These are phyloP conservation scores for Xanthoconium separans DNA, from an alignment of 1,284 basidiomycete species.

Conservation along the genomic window DNA sequence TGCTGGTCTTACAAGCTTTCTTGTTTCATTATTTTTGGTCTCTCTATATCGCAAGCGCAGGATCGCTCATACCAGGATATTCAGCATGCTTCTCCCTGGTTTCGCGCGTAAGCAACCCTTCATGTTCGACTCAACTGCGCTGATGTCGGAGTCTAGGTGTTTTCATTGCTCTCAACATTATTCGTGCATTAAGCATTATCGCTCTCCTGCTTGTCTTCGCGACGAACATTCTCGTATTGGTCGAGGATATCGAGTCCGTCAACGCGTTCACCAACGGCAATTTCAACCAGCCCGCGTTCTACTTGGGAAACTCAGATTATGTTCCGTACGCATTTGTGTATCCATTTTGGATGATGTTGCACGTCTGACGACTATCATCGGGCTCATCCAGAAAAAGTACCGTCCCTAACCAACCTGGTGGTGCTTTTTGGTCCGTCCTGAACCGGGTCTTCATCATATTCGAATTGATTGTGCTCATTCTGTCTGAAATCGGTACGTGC, in stretches of 20 bases:
- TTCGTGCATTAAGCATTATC: constrained; percentile 77
- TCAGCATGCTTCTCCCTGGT: constrained; percentile 42
- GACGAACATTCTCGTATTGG: constrained; percentile 78
- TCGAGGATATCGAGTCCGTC: constrained; percentile 77
- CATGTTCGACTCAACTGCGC: not conserved
- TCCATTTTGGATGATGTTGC: not conserved
- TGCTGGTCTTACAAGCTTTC: constrained; percentile 30
- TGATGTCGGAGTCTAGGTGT: constrained; percentile 40
- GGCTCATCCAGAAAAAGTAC: constrained; percentile 56
- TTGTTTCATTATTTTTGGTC: not conserved
- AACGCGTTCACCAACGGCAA: constrained; percentile 53
- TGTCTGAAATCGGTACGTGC: constrained; percentile 49
- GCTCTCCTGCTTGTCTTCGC: constrained; percentile 73
- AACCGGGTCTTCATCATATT: constrained; percentile 80
- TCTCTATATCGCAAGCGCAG: constrained; percentile 22
- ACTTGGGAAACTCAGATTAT: constrained; percentile 61
- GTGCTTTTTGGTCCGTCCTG: constrained; percentile 84
- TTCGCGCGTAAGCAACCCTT: constrained; percentile 45
- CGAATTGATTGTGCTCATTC: constrained; percentile 69
- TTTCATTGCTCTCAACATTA: constrained; percentile 77
- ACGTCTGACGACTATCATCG: not conserved
- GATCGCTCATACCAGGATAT: constrained; percentile 19
- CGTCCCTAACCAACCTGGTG: constrained; percentile 84
- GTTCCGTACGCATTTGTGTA: constrained; percentile 53
- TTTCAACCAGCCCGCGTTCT: constrained; percentile 29